A percentile compares a stretch with the other conserved stretches of the same genome.
These are phyloP conservation scores for Thelephora aurantiotincta DNA, from an alignment of 768 basidiomycete genomes.

Conservation along the genomic window DNA sequence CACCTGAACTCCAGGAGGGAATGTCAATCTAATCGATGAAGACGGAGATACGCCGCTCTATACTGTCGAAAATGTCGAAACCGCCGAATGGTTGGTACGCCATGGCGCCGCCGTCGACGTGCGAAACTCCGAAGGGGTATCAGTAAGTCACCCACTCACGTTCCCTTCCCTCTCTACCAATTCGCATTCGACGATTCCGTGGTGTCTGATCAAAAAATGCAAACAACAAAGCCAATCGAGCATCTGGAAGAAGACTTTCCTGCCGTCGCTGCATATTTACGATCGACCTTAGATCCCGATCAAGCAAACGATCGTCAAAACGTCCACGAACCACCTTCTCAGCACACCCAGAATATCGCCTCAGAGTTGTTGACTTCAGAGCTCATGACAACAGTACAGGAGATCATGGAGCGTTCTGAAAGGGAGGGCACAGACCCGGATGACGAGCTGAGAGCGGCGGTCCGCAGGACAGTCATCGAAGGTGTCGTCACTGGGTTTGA, in stretches of 20 bases:
- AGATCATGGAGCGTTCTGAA: slow-evolving; percentile 49
- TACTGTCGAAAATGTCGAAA: slow-evolving; percentile 71
- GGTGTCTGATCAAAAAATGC: not conserved
- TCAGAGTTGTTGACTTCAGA: slow-evolving; percentile 58
- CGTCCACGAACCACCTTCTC: slow-evolving; percentile 28
- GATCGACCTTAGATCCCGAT: slow-evolving; percentile 7
- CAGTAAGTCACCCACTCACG: slow-evolving; percentile 33
- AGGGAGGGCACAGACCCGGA: slow-evolving; percentile 52
- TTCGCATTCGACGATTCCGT: slow-evolving; percentile 5
- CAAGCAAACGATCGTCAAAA: slow-evolving; percentile 4
- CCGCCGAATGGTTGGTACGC: slow-evolving; percentile 65
- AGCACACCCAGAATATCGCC: slow-evolving; percentile 51
- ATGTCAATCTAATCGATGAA: slow-evolving; percentile 73
- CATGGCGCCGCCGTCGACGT: slow-evolving; percentile 55
- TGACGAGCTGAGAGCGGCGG: slow-evolving; percentile 45
- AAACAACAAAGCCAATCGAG: slow-evolving; percentile 40
- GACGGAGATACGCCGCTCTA: slow-evolving; percentile 91
- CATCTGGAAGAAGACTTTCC: slow-evolving; percentile 62
- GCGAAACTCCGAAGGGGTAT: slow-evolving; percentile 59
- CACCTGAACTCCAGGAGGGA: slow-evolving; percentile 40
- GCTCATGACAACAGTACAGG: slow-evolving; percentile 50
- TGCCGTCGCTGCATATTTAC: slow-evolving; percentile 46
- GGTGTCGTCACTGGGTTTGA: slow-evolving; percentile 50
- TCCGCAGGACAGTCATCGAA: slow-evolving; percentile 50
- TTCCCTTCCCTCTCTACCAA: slow-evolving; percentile 1